These are phyloP conservation scores for Rugonectria rugulosa DNA, from an alignment of 2,329 filamentous ascomycete species.

Conservation along the genomic window DNA sequence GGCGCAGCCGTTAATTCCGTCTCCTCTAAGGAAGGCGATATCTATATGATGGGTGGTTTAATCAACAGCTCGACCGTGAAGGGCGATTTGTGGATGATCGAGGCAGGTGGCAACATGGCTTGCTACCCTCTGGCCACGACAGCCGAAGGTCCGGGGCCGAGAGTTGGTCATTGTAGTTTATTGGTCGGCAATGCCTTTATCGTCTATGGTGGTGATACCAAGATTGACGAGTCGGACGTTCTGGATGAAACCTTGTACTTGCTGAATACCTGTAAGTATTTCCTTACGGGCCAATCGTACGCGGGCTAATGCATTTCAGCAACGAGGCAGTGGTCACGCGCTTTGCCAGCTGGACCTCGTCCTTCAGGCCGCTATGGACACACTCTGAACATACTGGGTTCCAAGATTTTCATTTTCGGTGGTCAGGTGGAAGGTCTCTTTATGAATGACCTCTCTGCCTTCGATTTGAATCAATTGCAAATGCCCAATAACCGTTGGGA, in stretches of 20 bases:
- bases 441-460: constrained; percentile 96
- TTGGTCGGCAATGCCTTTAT: constrained; percentile 99
- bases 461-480: constrained; percentile 94
- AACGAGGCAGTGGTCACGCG: constrained; percentile 96
- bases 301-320: constrained; percentile 60
- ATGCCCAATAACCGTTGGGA: constrained; percentile 94
- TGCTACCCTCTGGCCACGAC: constrained; percentile 93
- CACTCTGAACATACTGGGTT: constrained; percentile 93
- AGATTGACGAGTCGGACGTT: constrained; percentile 90
- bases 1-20: constrained; percentile 93
- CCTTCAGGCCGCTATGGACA: constrained; percentile 95
- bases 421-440: constrained; percentile 97
- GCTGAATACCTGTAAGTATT: constrained; percentile 88
- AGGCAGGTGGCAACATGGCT: constrained; percentile 84
- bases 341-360: constrained; percentile 83
- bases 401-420: constrained; percentile 97
- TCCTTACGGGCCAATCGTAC: background rate
- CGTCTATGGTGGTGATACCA: constrained; percentile 97
- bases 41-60: constrained; percentile 96
- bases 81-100: constrained; percentile 97
- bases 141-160: constrained; percentile 90
- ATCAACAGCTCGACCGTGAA: constrained; percentile 96
- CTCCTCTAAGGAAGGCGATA: constrained; percentile 94
- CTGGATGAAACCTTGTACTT: constrained; percentile 96
- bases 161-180: constrained; percentile 92